Base-by-base conservation (phyloP, 352 stramenopile genomes). In the Globisporangium uncinulatum region DNA sequence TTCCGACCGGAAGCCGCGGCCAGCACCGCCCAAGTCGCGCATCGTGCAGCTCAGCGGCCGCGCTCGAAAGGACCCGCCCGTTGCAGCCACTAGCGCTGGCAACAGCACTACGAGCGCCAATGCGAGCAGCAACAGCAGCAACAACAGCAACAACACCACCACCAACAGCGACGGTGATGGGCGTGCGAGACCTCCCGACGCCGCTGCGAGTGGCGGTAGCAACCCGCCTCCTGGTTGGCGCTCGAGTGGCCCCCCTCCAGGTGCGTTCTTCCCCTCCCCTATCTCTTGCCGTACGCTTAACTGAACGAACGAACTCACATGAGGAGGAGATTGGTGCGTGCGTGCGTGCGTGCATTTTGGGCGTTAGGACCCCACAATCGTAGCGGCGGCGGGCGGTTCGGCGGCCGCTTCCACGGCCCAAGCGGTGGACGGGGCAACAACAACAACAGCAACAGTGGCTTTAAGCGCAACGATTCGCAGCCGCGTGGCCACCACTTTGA, bases 41-140 rank as follows among this genome's bases (percentile, higher is more conserved):
- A 78, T 76, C 47, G 66, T 76, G 34, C 66, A 78, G 56, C 66
- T 78, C 42, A 76, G 66, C 21, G 42, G 54, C 7, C 56, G 54
- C 47, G 56, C 60, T 34, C 72, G 73, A 59, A 62, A 66, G 7
- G 67, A 72, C 37, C 10, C 34, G 34, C 10, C 34, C 2, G 34
- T 13, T 45, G 19, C 24, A 65, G n/a, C 46, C 34, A 9, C 20
- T 31, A 51, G 56, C 55, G 51, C 19, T 7, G 19, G 36, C 19
- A 34, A 20, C 20, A 51, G 20, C 31, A 51, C 37, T 9, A 32
- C 29, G 17, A 58, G 44, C 41, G 51, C 31, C n/a, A 55, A 44
- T 37, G 19, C 11, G 21, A 48, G 7, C 7, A 39, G 10, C 34
- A 39, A 13, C 34, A 39, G 8, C 34, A 39, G 1, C 34, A 37